Base-by-base conservation (phyloP, 139 green algal species). In the Pleodorina starrii region DNA sequence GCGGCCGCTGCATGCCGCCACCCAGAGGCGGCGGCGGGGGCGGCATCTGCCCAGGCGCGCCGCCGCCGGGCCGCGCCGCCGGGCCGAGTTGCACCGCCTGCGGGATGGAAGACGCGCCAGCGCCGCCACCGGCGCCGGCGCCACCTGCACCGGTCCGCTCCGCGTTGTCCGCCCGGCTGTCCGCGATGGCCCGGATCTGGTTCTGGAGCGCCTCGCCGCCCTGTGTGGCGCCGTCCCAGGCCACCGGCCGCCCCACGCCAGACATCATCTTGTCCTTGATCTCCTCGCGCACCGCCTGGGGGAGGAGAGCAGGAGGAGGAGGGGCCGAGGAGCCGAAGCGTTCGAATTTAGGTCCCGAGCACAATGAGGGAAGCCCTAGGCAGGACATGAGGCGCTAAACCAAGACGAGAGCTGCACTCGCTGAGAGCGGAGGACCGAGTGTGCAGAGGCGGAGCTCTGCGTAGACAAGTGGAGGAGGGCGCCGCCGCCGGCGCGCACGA, bases 231-330 rank as follows among this genome's bases (percentile, higher is more conserved):
- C 95, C 95, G 48, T 96, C 94, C 94, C 95, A 97, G 0, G 88
- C 93, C 46, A 96, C 94, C 25, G 92, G 68, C 5, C 94, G 90
- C 46, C 94, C 90, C 5, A 86, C 91, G 29, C 95, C 95, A 21
- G 82, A 93, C 85, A 93, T 97, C 88, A 96, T 93, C 86, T 93
- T 94, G 80, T 98, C 96, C 86, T 97, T 93, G 21, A 99, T 96
- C 84, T 92, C 92, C 87, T 94, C 91, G 46, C 92, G 78, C 87
- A 93, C 90, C 10, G 90, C 90, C 86, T 86, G 57, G 10, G 32
- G 44, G 54, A 66, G 29, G 29, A 66, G 54, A n/a, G n/a, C n/a
- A n/a, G n/a, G n/a, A n/a, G n/a, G n/a, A n/a, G n/a, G n/a, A n/a
- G n/a, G n/a, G n/a, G n/a, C n/a, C n/a, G n/a, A n/a, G n/a, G n/a